A percentile compares a stretch with the other conserved stretches of the same genome.
These are phyloP conservation scores for Lotmaria passim DNA, from an alignment of 208 protist genomes.

Conservation along the genomic window DNA sequence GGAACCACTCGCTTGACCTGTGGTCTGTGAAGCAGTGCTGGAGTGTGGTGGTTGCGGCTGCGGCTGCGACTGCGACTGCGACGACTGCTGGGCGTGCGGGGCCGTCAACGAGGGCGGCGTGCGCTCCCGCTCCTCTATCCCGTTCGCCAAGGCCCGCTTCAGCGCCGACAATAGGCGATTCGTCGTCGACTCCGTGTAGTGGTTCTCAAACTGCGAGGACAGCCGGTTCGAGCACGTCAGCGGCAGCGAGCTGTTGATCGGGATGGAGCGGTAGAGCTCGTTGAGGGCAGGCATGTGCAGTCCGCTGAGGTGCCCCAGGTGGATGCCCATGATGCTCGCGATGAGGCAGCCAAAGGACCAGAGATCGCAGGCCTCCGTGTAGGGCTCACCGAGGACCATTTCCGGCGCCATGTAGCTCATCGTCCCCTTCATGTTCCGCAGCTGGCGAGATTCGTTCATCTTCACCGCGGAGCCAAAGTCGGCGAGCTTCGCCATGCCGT, in stretches of 20 bases:
- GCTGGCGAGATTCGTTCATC: conserved; percentile 43
- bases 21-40: background rate
- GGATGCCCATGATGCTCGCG: conserved; percentile 75
- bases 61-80: background rate
- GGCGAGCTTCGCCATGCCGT: conserved; percentile 76
- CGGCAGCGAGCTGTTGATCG: conserved; percentile 47
- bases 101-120: conserved; percentile 11
- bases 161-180: conserved; percentile 50
- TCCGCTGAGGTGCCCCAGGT: conserved; percentile 71
- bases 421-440: conserved; percentile 83
- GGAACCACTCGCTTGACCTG: conserved; percentile 5
- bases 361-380: conserved; percentile 82
- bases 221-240: conserved; percentile 58
- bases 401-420: conserved; percentile 87
- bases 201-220: conserved; percentile 43
- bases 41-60: background rate
- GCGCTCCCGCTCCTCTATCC: conserved; percentile 33
- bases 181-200: conserved; percentile 45
- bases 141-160: conserved; percentile 37
- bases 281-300: conserved; percentile 72
- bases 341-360: conserved; percentile 86
- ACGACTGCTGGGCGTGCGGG: background rate
- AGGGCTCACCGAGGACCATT: conserved; percentile 82
- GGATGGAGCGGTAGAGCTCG: conserved; percentile 66
- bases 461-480: conserved; percentile 80